Conservation (phyloP, 768 basidiomycete genomes). For the Lyophyllum semitale region DNA sequence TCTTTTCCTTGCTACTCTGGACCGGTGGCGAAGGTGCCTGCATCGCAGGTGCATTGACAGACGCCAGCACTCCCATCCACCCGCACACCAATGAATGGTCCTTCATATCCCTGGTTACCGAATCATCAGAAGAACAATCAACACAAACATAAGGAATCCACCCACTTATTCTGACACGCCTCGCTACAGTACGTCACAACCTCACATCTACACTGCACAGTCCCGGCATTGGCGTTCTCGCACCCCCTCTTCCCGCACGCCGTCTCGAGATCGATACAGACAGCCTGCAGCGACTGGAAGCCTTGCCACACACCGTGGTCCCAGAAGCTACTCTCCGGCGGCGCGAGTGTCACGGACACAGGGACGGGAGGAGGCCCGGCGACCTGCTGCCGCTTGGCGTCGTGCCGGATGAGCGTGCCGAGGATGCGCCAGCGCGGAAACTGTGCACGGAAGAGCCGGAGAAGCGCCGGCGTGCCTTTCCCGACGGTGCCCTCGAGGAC, state of each 20-base stretch:
- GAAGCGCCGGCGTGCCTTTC: conserved; percentile 1
- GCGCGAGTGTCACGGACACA: background rate
- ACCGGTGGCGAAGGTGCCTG: background rate
- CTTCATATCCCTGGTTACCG: background rate
- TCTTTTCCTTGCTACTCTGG: background rate
- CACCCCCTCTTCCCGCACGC: conserved; percentile 9
- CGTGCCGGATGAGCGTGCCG: conserved; percentile 5
- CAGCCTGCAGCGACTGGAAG: background rate
- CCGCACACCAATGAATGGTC: background rate
- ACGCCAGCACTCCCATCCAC: background rate
- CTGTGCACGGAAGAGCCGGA: background rate
- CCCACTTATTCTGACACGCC: conserved; percentile 9
- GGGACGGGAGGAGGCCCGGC: background rate
- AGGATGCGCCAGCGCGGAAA: conserved; percentile 12
- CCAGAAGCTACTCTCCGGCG: conserved; percentile 6
- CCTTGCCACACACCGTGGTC: conserved; percentile 11
- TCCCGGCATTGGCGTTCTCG: conserved; percentile 1
- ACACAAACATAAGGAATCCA: background rate
- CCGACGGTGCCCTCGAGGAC: background rate
- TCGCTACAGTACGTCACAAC: conserved; percentile 5
- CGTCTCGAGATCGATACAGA: conserved; percentile 1
- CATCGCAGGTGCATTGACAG: background rate
- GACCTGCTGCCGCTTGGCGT: conserved; percentile 1
- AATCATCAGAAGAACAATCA: background rate
- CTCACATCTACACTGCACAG: conserved; percentile 1